Conservation (phyloP, 106 monocot species). For the Apostasia ramifera region DNA sequence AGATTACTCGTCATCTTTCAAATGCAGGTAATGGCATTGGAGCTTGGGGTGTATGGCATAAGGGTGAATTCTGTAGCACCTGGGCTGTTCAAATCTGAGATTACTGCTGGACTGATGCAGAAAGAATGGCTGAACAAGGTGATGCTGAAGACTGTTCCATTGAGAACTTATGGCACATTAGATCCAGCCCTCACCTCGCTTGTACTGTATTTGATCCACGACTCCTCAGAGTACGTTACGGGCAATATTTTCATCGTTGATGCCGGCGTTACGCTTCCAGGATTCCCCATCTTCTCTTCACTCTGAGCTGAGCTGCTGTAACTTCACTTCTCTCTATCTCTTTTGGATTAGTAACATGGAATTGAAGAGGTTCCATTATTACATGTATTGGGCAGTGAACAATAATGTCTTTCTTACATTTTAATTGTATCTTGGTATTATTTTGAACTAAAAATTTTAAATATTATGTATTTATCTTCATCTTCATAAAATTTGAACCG, state of each 20-base stretch:
- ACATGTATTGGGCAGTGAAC: too few species aligned
- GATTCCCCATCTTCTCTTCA: slow-evolving; percentile 80
- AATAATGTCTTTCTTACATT: too few species aligned
- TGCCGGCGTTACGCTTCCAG: slow-evolving; percentile 61
- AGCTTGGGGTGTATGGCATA: slow-evolving; percentile 56
- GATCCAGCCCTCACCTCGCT: slow-evolving; percentile 69
- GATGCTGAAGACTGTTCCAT: slow-evolving; percentile 41
- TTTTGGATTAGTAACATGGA: too few species aligned
- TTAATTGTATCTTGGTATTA: too few species aligned
- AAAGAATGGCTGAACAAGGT: slow-evolving; percentile 64
- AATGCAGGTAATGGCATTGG: slow-evolving; percentile 63
- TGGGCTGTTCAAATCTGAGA: slow-evolving; percentile 88
- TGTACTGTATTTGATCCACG: slow-evolving; percentile 57
- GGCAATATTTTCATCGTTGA: slow-evolving; percentile 74
- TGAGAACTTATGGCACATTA: slow-evolving; percentile 34
- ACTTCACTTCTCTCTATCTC: neutral
- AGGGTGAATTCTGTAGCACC: slow-evolving; percentile 72
- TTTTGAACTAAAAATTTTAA: too few species aligned
- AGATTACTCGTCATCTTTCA: neutral
- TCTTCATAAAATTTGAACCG: too few species aligned
- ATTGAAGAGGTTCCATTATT: too few species aligned
- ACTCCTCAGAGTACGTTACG: slow-evolving; percentile 56
- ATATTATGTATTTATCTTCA: too few species aligned
- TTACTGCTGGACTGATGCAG: slow-evolving; percentile 57
- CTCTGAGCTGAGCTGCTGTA: slow-evolving; percentile 21